A percentile compares a stretch with the other conserved stretches of the same genome.
phyloP scores from a whole-genome alignment of 192 early-diverging fungal genomes.

The Oehlia diaphana region DNA sequence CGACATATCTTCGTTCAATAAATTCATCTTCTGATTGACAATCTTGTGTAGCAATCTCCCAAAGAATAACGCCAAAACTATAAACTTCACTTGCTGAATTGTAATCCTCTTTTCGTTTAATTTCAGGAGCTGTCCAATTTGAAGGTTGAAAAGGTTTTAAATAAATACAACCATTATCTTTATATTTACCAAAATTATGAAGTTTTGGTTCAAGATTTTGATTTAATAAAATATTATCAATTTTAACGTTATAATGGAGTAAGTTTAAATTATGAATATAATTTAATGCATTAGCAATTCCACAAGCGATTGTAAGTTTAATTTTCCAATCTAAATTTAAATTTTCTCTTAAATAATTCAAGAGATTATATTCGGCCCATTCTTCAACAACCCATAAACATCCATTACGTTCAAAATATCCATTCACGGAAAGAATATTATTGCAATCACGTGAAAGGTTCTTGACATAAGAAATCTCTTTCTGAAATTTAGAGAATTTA shows the following conservation, averaged over 20 bases:
- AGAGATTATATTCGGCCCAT: not conserved
- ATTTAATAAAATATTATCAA: not conserved
- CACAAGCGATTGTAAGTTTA: not conserved
- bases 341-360: not conserved
- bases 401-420: not conserved
- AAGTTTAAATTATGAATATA: not conserved
- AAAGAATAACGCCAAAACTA: not conserved
- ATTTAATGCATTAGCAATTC: slow-evolving; percentile 5
- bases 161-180: not conserved
- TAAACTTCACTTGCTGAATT: not conserved
- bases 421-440: not conserved
- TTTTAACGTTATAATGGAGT: slow-evolving; percentile 7
- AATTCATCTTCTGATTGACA: not conserved
- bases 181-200: not conserved
- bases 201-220: slow-evolving; percentile 4
- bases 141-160: not conserved
- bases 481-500: not conserved
- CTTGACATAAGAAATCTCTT: not conserved
- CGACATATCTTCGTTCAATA: not conserved
- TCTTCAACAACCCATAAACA: not conserved
- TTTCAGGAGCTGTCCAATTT: not conserved
- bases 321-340: not conserved
- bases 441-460: not conserved
- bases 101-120: not conserved
- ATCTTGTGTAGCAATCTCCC: not conserved